Base-by-base conservation (phyloP, 164 flowering plant species). In the Umbilicus rupestris region DNA sequence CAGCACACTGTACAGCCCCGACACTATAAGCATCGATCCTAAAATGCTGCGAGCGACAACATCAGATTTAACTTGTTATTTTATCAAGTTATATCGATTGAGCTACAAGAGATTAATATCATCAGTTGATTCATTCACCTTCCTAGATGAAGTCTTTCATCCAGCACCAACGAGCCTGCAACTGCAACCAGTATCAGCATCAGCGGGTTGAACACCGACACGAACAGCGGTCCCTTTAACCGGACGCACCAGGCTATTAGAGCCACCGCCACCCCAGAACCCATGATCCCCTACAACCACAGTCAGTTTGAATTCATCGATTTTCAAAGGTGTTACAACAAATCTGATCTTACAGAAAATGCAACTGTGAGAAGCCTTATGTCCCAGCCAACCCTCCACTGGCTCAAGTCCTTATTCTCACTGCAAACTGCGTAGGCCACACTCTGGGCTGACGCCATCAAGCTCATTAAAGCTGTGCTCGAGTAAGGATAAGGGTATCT, bases 371-470 rank as follows among this genome's bases (percentile, higher is more conserved):
- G 41, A 0, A 77, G 74, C 26, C 73, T 30, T 15, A 74, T 59
- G 39, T 77, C 63, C 71, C 71, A 77, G 0, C 68, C 74, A 7
- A 77, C 28, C 55, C 59, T 74, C 80, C 78, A 77, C 26, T 68
- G 70, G n/a, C 33, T 33, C 74, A 67, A 64, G 17, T 72, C 72
- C 29, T 49, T n/a, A n/a, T n/a, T 74, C 11, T 67, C 78, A 24
- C 9, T 42, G 42, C 66, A 70, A 5, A 70, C 42, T 10, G 80
- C 78, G 46, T 47, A 67, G 0, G 50, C 33, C 5, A 47, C 52
- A 2, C 74, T 12, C 28, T 72, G 78, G 15, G 74, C 47, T 3
- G 74, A 19, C 22, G 49, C 80, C 76, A 72, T 70, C 29, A 52
- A 16, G 15, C 41, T 45, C 74, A 77, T 72, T 9, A 77, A 60